phyloP scores from a whole-genome alignment of 202 grass and related monocot species.

The Carex arenaria region DNA sequence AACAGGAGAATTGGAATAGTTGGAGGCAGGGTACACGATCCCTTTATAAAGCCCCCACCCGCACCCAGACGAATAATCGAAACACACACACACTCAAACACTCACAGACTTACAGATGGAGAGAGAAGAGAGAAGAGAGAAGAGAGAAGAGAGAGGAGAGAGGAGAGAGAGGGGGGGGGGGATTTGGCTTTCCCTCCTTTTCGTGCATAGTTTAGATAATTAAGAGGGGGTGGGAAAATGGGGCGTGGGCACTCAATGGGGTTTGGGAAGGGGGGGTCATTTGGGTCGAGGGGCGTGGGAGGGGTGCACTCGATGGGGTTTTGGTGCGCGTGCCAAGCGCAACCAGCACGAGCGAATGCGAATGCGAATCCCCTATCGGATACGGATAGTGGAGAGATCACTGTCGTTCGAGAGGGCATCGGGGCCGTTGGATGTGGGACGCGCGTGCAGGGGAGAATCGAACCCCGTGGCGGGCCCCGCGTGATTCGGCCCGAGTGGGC shows the following conservation, averaged over 20 bases:
- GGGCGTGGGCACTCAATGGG: constrained; percentile 55
- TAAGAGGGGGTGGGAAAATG: constrained; percentile 5
- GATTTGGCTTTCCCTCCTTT: constrained; percentile 29
- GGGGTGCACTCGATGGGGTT: constrained; percentile 30
- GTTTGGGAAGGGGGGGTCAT: not conserved
- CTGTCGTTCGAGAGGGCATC: constrained; percentile 9
- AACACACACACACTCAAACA: not conserved
- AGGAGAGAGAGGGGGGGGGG: not conserved
- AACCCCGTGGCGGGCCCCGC: constrained; percentile 19
- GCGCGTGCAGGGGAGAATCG: constrained; percentile 20
- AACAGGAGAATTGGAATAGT: constrained; percentile 2
- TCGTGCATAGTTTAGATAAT: constrained; percentile 27
- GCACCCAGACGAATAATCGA: not conserved
- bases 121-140: not conserved
- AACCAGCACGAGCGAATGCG: not conserved
- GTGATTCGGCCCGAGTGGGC: constrained; percentile 27
- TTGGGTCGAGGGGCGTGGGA: constrained; percentile 28
- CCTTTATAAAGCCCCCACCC: constrained; percentile 10
- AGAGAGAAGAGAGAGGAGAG: not conserved
- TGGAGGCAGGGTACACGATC: not conserved
- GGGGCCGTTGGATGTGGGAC: constrained; percentile 29
- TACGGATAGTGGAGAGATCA: constrained; percentile 7
- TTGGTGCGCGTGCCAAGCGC: constrained; percentile 52
- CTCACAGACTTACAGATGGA: not conserved
- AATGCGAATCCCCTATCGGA: not conserved